A percentile compares a stretch with the other conserved stretches of the same genome.
Evolutionary conservation across 192 early-diverging fungal species (phyloP).

Genomic region (Powellomyces hirtus): DNA sequence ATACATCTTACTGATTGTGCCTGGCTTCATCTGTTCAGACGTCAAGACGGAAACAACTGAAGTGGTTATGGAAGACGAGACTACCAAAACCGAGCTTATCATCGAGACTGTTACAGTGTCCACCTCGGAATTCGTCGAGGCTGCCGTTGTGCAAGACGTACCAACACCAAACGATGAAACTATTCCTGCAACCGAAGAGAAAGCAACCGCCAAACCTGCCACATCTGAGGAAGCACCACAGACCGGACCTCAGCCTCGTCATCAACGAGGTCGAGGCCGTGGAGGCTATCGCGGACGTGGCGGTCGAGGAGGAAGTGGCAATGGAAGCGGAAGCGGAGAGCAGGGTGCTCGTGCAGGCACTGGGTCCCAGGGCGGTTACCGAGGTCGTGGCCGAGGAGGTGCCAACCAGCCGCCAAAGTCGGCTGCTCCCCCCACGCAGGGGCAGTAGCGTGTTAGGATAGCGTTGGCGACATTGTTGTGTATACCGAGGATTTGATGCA

Average conservation of each 20-base stretch:
- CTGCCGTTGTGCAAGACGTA: not conserved
- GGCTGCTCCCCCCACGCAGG: too few species aligned
- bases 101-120: not conserved
- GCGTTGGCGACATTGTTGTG: too few species aligned
- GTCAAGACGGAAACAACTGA: not conserved
- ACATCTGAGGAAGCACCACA: not conserved
- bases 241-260: not conserved
- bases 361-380: constrained; percentile 2
- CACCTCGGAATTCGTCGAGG: not conserved
- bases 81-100: not conserved
- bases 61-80: not conserved
- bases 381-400: constrained; percentile 17
- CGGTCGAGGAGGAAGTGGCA: constrained; percentile 9
- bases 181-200: not conserved
- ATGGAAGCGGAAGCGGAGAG: not conserved
- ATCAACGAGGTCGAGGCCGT: constrained; percentile 8
- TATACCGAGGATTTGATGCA: too few species aligned
- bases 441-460: too few species aligned
- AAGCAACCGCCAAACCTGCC: not conserved
- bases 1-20: constrained; percentile 18
- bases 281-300: constrained; percentile 12
- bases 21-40: not conserved
- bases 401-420: not conserved
- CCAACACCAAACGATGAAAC: too few species aligned
- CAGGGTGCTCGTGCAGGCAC: not conserved